Evolutionary conservation across 768 basidiomycete genomes (phyloP).

Genomic region (Rhodotorula graminis): DNA sequence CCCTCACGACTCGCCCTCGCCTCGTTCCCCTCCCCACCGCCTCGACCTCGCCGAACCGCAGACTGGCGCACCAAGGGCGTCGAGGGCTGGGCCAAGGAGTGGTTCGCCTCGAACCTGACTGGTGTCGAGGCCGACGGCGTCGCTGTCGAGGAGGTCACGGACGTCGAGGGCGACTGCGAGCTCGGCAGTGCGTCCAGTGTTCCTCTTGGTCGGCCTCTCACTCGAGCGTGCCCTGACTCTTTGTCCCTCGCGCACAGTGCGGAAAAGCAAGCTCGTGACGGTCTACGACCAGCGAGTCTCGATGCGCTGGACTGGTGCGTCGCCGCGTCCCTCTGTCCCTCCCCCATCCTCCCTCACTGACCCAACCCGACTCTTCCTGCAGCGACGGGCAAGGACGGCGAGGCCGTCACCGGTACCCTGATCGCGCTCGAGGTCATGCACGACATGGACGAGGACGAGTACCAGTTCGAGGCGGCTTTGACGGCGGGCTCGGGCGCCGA

Average conservation of each 20-base stretch:
- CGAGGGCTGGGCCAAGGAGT: constrained; percentile 40
- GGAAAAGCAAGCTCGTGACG: constrained; percentile 38
- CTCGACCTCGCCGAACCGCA: not conserved
- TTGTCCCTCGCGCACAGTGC: not conserved
- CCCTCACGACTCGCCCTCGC: not conserved
- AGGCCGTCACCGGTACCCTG: constrained; percentile 4
- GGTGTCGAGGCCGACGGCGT: constrained; percentile 33
- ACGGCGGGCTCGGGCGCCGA: constrained; percentile 28
- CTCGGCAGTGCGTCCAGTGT: constrained; percentile 24
- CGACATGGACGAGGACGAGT: constrained; percentile 44
- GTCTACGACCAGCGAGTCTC: constrained; percentile 41
- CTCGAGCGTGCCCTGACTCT: too few relatives aligned
- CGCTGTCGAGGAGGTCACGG: constrained; percentile 26
- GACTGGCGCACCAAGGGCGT: constrained; percentile 41
- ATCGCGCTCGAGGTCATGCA: constrained; percentile 38
- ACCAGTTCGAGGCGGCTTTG: constrained; percentile 39
- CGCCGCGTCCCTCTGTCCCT: too few relatives aligned
- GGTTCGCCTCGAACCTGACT: constrained; percentile 24
- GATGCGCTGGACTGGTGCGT: constrained; percentile 17
- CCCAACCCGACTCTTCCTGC: not conserved
- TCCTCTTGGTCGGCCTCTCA: too few relatives aligned
- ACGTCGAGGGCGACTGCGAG: constrained; percentile 40
- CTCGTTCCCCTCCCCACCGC: not conserved
- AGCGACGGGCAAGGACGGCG: not conserved
- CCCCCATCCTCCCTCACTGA: not conserved